phyloP scores from a whole-genome alignment of 441 rosid species.

The Populus hybrid region DNA sequence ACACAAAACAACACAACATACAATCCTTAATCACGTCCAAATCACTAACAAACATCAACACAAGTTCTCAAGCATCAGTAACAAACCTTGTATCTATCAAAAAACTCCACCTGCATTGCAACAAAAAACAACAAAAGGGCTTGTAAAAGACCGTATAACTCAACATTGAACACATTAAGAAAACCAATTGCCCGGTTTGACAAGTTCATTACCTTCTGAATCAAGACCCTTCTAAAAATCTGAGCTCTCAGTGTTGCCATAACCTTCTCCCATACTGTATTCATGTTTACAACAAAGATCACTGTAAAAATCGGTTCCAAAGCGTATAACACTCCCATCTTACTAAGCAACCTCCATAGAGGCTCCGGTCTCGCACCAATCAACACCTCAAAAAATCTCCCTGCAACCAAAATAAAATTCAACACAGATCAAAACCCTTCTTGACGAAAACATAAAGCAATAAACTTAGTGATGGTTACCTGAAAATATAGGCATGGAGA shows the following conservation, averaged over 20 bases:
- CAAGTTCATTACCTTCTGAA: constrained; percentile 56
- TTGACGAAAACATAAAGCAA: neutral
- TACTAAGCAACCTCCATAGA: constrained; percentile 61
- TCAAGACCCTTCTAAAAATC: constrained; percentile 65
- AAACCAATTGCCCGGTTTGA: neutral
- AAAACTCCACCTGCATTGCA: constrained; percentile 71
- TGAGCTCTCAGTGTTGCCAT: constrained; percentile 79
- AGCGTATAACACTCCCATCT: constrained; percentile 61
- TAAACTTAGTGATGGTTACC: constrained; percentile 33
- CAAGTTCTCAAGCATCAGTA: neutral
- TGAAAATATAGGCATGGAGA: constrained; percentile 84
- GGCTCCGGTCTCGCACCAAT: constrained; percentile 78
- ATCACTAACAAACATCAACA: neutral
- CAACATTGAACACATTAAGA: neutral
- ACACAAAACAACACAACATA: neutral
- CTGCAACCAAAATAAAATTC: constrained; percentile 29
- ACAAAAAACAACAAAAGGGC: neutral
- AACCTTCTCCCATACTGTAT: constrained; percentile 72
- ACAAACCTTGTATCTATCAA: constrained; percentile 76
- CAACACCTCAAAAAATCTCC: constrained; percentile 79
- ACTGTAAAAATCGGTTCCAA: constrained; percentile 84
- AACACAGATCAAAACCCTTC: neutral
- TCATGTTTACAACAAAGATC: constrained; percentile 69
- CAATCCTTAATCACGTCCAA: neutral
- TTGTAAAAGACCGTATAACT: neutral